phyloP scores from a whole-genome alignment of 2,329 filamentous ascomycete genomes.

The Berkeleyomyces rouxiae region DNA sequence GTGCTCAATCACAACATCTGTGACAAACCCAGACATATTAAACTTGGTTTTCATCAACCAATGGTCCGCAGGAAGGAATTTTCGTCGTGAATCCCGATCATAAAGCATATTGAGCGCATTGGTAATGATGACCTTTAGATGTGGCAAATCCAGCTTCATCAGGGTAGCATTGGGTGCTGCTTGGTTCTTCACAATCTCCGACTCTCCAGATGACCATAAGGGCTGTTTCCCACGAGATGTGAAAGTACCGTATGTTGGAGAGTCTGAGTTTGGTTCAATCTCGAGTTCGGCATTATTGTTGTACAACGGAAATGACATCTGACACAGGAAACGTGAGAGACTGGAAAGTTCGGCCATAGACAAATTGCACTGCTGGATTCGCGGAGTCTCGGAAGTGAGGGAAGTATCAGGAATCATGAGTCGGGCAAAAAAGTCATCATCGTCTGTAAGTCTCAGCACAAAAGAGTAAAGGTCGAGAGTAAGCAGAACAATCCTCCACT shows the following conservation, averaged over 20 bases:
- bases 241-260: neutral
- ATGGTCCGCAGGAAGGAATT: conserved; percentile 66
- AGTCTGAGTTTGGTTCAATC: neutral
- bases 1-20: conserved; percentile 75
- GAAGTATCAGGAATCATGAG: conserved; percentile 21
- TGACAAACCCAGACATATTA: conserved; percentile 77
- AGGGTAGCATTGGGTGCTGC: neutral
- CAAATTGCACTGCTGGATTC: conserved; percentile 48
- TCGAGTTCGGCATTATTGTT: conserved; percentile 53
- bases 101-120: conserved; percentile 75
- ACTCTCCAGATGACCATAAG: neutral
- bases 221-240: neutral
- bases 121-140: conserved; percentile 65
- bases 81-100: conserved; percentile 76
- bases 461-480: conserved; percentile 94
- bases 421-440: conserved; percentile 77
- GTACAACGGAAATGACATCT: conserved; percentile 75
- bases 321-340: conserved; percentile 74
- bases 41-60: conserved; percentile 88
- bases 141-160: conserved; percentile 46
- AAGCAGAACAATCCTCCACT: conserved; percentile 79
- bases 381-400: conserved; percentile 25
- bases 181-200: conserved; percentile 4
- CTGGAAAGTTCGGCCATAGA: conserved; percentile 52
- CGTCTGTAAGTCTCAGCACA: conserved; percentile 79